Base-by-base conservation (phyloP, 192 early-diverging fungal species). In the Haplosporangium gracile region DNA sequence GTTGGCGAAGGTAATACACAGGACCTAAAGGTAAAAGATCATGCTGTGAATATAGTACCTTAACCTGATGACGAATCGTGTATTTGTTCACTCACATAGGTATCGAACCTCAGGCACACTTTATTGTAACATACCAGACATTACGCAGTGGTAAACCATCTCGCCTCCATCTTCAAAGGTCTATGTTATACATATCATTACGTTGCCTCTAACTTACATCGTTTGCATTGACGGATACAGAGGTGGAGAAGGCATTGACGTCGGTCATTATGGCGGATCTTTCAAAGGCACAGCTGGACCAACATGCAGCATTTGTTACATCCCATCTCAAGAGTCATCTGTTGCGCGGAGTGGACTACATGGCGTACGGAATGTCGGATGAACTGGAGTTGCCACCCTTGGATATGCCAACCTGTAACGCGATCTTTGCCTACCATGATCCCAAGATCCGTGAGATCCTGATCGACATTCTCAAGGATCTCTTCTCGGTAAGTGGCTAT, bases 351-450 rank as follows among this genome's bases (percentile, higher is more conserved):
- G 86, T 94, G 38, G 94, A 95, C 78, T 92, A 90, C 73, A 80
- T 87, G 70, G 80, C 83, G 10, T 95, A 95, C 80, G 94, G 92
- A 16, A 82, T 94, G 69, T 85, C 89, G 0, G 91, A 95, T 72
- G 85, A 84, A 8, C 79, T 92, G 15, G 85, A 93, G 77, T 45
- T 96, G 40, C 91, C 90, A 73, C 78, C 91, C n/a, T 82, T 92
- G 70, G 90, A 94, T 81, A 70, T 88, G 2, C 47, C 77, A 55
- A 82, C 82, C 13, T 91, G 92, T 72, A 90, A 92, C 75, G 76
- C 77, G 1, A 82, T 91, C 36, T 88, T 93, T 29, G 76, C 80
- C 9, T 83, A 88, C 53, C 88, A 90, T 36, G 92, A 93, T 82
- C 70, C 87, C 34, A 91, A 91, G 53, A 80, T 83, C 13, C 92